These are phyloP conservation scores for Lasiosphaeriaceae sp. DNA, from an alignment of 495 filamentous ascomycete species.

Conservation along the genomic window DNA sequence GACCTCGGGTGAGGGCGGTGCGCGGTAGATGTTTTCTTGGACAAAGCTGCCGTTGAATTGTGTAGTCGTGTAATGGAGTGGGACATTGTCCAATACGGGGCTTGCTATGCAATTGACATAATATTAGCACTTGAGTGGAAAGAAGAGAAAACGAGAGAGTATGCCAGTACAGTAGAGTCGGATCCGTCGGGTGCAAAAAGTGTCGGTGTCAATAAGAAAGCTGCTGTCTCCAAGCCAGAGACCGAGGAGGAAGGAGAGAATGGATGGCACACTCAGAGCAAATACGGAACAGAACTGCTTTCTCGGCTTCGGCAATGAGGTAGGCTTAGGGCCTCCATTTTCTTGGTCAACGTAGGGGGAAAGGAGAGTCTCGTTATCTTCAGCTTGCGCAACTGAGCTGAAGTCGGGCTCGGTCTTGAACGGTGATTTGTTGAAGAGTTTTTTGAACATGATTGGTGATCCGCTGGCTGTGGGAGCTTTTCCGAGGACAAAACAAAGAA, in stretches of 20 bases:
- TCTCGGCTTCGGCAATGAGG: neutral
- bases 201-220: neutral
- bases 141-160: neutral
- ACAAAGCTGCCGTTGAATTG: conserved; percentile 50
- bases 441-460: neutral
- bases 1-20: conserved; percentile 48
- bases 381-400: neutral
- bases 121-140: neutral
- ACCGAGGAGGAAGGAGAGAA: neutral
- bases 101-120: neutral
- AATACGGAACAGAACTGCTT: neutral
- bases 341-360: neutral
- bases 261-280: neutral
- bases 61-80: conserved; percentile 11
- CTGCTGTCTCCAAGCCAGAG: neutral
- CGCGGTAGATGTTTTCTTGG: conserved; percentile 50
- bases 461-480: too few species aligned
- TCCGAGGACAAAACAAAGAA: too few species aligned
- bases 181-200: neutral
- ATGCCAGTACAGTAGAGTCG: neutral
- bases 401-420: neutral
- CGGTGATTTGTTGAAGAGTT: neutral
- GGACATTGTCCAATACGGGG: conserved; percentile 6
- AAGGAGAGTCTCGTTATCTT: neutral
- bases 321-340: neutral